Evolutionary conservation across 2,329 filamentous ascomycete species (phyloP), one percentile per base, ranked within the genome.

Genomic region (Fusarium azukiicola): DNA sequence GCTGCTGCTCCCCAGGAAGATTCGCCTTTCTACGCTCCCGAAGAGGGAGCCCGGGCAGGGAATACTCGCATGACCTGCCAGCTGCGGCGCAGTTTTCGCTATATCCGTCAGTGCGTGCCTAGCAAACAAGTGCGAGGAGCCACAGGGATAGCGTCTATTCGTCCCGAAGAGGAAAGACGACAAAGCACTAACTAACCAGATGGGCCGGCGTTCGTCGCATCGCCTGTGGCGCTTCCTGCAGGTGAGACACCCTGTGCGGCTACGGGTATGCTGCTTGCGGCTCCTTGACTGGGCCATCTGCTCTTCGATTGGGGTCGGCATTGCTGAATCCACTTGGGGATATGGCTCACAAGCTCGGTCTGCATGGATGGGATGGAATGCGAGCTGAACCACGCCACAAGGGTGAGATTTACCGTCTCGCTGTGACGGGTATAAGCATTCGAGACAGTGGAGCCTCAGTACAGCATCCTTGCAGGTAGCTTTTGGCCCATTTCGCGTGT

Each of bases 231-330:
- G 67, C 46, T 77, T 72, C 58, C 76, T 80, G 69, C 80, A 81
- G 16, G 75, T 81, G 8, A 80, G 76, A 78, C 79, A 81, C 2
- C 80, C 80, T 3, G 78, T 78, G n/a, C 80, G 77, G 50, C 80
- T 81, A 9, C 80, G 75, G 6, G 75, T 75, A 38, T 80, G 73
- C 13, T 67, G 27, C 11, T 67, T 74, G 13, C 76, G 77, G 23
- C 63, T 23, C 32, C 69, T 72, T 16, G 38, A 47, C 36, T 36
- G 68, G n/a, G 21, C 32, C 12, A 32, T 16, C 38, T 16, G 9
- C 8, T 47, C 11, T 8, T 64, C 54, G 21, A 42, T n/a, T 19
- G 54, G 13, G 44, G 42, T 19, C 21, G 40, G 47, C 67, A 74
- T 74, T 56, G 32, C 4, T 9, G 36, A 27, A 44, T 42, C 46